Base-by-base conservation (phyloP, 306 rosid species). In the Begonia peltatifolia region DNA sequence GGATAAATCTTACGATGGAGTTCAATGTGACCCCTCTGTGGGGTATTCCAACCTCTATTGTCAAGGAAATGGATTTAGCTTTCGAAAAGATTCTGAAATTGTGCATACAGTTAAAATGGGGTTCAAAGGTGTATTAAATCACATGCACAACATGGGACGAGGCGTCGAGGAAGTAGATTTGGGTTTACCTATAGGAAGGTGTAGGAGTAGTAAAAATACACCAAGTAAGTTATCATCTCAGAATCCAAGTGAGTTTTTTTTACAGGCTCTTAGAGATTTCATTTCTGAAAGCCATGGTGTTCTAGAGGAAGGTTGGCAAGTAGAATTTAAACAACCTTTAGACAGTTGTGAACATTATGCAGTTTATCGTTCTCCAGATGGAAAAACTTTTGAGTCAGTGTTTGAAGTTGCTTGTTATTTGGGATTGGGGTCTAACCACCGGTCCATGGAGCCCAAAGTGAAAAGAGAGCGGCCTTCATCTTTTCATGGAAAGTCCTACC, bases 291-390 rank as follows among this genome's bases (percentile, higher is more conserved):
- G 78, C 74, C 86, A 65, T 58, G 99, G 99, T 49, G 83, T 79
- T 18, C 74, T 92, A 60, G 96, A 81, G 77, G 99, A 86, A 54
- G 96, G 99, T 53, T 92, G 99, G 99, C 81, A 68, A 57, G 99
- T 92, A 62, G 99, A 92, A 60, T 68, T 92, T 59, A 81, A 84
- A 68, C 79, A 68, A 70, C 69, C 95, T 51, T 42, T 64, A 52
- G 73, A 68, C 65, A 79, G 73, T 68, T 66, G 84, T 64, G 94
- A 92, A 50, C 50, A 69, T 30, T 87, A 81, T 92, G 78, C 94
- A 10, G 87, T 87, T 56, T 92, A 92, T 80, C 71, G 87, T 77
- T 88, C 96, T 15, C 99, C 99, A 9, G 85, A 92, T 63, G 99
- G 99, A 63, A 87, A 81, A 75, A 75, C 74, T 15, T 92, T 92